Conservation (phyloP, 768 basidiomycete species). For the Chalciporus pseudorubinellus region DNA sequence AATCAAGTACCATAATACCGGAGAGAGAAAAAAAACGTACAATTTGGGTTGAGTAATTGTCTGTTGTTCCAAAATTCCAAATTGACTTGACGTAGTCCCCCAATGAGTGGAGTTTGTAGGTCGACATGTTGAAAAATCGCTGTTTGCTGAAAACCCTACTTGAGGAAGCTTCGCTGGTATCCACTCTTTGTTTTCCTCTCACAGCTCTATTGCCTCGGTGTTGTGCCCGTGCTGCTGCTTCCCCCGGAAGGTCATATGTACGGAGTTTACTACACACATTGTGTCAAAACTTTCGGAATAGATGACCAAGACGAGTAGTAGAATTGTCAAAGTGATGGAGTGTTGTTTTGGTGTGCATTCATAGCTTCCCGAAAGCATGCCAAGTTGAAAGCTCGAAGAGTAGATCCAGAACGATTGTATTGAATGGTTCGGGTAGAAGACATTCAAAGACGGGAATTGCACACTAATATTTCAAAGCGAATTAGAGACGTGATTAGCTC, state of each 20-base stretch:
- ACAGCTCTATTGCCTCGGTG: not conserved
- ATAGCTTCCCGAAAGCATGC: constrained; percentile 29
- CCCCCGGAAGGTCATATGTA: constrained; percentile 33
- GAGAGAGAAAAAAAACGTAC: constrained; percentile 16
- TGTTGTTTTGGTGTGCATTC: constrained; percentile 22
- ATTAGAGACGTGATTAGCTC: not conserved
- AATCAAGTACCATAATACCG: not conserved
- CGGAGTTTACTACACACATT: constrained; percentile 19
- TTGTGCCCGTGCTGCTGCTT: constrained; percentile 25
- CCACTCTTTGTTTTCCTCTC: not conserved
- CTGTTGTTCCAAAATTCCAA: constrained; percentile 11
- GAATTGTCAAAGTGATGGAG: constrained; percentile 20
- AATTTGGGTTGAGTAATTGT: constrained; percentile 37
- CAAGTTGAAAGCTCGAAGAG: constrained; percentile 21
- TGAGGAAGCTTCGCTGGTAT: not conserved
- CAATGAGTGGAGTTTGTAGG: constrained; percentile 19
- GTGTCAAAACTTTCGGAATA: constrained; percentile 21
- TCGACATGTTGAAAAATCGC: constrained; percentile 11
- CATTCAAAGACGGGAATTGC: constrained; percentile 35
- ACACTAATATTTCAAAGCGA: constrained; percentile 20
- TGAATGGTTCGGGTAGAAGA: constrained; percentile 20
- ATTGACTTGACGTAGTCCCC: constrained; percentile 15
- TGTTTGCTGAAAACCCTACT: too few species aligned
- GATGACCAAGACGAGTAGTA: constrained; percentile 22
- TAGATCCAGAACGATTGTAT: constrained; percentile 14